Percentiles rank a stretch among this genome's conserved stretches.
Conservation (phyloP, 2,329 filamentous ascomycete genomes). For the Helicocarpus griseus region DNA sequence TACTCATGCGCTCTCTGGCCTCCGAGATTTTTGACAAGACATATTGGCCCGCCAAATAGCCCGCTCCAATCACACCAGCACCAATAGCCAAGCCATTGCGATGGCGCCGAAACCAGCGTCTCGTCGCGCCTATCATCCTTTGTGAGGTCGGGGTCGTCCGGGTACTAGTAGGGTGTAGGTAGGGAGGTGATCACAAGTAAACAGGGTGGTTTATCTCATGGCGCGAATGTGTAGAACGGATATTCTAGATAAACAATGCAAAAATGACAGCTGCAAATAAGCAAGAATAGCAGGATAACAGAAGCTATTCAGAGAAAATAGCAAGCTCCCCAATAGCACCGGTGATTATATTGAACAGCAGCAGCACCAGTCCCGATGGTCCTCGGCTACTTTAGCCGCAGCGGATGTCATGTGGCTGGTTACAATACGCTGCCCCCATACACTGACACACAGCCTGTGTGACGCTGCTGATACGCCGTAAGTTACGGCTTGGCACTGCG, state of each 20-base stretch:
- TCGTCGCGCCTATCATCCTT: constrained; percentile 60
- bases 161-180: too few species aligned
- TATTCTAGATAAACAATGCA: neutral
- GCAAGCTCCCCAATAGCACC: too few species aligned
- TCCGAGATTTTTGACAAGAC: constrained; percentile 83
- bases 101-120: constrained; percentile 88
- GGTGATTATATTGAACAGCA: too few species aligned
- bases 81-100: constrained; percentile 82
- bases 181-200: too few species aligned
- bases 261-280: neutral
- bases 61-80: constrained; percentile 74
- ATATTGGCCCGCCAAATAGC: constrained; percentile 90
- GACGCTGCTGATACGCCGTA: neutral
- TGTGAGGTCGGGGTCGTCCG: neutral
- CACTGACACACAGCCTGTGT: too few species aligned
- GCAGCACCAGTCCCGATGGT: too few species aligned
- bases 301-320: too few species aligned
- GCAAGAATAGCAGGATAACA: too few species aligned
- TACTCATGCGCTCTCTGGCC: constrained; percentile 90
- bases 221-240: neutral
- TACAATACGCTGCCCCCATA: neutral
- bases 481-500: neutral
- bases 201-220: neutral
- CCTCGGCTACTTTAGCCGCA: neutral
- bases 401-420: neutral